A percentile compares a stretch with the other conserved stretches of the same genome.
phyloP scores from a whole-genome alignment of 371 early-diverging fungal species.

The Syncephalis plumigaleata region DNA sequence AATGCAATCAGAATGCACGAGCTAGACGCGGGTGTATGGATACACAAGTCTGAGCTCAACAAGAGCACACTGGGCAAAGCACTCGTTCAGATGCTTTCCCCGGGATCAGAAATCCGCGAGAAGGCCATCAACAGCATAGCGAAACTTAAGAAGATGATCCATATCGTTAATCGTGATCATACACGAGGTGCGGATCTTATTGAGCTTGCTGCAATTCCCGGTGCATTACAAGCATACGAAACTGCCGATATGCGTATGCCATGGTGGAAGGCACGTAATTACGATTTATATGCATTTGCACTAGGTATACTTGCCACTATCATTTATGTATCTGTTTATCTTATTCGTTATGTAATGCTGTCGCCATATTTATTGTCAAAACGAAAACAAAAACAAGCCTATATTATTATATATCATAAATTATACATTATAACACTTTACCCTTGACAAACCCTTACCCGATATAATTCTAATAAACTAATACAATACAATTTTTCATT shows the following conservation, averaged over 20 bases:
- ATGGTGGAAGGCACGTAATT: not conserved
- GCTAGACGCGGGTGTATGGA: not conserved
- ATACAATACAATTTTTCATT: too few relatives aligned
- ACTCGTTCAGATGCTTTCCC: not conserved
- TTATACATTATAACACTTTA: too few relatives aligned
- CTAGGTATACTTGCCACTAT: too few relatives aligned
- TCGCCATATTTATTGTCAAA: too few relatives aligned
- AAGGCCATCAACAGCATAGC: not conserved
- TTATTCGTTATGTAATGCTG: too few relatives aligned
- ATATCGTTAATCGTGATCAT: not conserved
- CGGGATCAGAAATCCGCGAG: not conserved
- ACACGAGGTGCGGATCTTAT: not conserved
- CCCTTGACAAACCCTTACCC: too few relatives aligned
- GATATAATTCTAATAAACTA: too few relatives aligned
- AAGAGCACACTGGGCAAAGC: not conserved
- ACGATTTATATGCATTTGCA: slow-evolving; percentile 1
- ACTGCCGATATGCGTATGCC: not conserved
- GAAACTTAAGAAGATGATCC: not conserved
- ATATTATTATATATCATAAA: too few relatives aligned
- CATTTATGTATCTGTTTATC: too few relatives aligned
- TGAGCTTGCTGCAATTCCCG: not conserved
- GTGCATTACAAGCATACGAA: not conserved
- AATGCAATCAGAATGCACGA: not conserved
- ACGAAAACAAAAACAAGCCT: too few relatives aligned
- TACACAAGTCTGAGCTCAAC: not conserved